Evolutionary conservation across 2,329 filamentous ascomycete genomes (phyloP), one percentile per base, ranked within the genome.

Genomic region (Nemania sp.): DNA sequence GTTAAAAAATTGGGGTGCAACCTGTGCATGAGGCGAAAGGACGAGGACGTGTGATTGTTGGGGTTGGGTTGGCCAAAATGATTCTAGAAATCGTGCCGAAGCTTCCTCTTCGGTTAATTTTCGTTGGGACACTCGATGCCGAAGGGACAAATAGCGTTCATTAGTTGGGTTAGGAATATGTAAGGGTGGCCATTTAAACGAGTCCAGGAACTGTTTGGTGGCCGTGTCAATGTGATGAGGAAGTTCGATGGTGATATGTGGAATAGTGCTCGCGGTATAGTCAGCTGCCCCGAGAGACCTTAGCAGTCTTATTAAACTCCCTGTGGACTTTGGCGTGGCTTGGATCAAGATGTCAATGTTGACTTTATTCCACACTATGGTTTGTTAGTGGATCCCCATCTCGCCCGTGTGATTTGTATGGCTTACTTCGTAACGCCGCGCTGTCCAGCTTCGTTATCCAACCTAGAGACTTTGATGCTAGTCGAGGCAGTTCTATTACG

Each of bases 311-410:
- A 91, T 84, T 32, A 97, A 74, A 52, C 88, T 90, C 11, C 91
- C 92, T 2, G 90, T 88, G 18, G 89, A 87, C 9, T 82, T 81
- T 2, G 86, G 78, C 6, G 87, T 83, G 1, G 90, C 91, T 60
- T 96, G 91, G 9, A 98, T 85, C 12, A 97, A 75, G 54, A 99
- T 90, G 65, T 98, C 92, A 63, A 98, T 81, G 39, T 82, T 86
- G 5, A 91, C 80, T 48, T 86, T 84, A 72, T 94, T 88, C 93
- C 93, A 97, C 35, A 84, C 89, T 88, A 32, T 2, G 70, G 21
- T 49, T 43, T 49, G 17, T 59, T 34, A 48, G 65, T 71, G 63
- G 73, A 68, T 47, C 60, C n/a, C 17, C 21, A 62, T 37, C 64
- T 35, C 11, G 40, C 54, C 15, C 15, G 18, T 25, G 13, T 25